Evolutionary conservation across 2,329 filamentous ascomycete genomes (phyloP).

Genomic region (Fusarium verrucosum): DNA sequence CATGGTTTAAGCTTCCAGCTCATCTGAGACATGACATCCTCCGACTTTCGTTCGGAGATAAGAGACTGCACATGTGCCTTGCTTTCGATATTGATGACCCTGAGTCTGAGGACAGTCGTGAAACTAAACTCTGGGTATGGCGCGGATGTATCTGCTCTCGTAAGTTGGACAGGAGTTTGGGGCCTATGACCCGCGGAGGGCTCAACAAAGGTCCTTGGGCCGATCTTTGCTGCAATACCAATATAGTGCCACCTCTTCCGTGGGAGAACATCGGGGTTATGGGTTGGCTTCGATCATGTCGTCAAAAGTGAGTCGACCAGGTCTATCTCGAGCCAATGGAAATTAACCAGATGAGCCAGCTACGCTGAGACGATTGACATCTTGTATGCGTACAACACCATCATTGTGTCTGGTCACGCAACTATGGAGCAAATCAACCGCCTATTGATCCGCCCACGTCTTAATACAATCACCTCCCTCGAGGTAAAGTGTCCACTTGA

Average conservation of each 20-base stretch:
- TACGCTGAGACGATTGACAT: conserved; percentile 12
- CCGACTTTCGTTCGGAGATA: not conserved
- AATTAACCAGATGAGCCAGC: not conserved
- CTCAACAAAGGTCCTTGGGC: not conserved
- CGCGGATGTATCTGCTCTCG: not conserved
- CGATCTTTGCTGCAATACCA: not conserved
- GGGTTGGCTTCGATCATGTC: conserved; percentile 4
- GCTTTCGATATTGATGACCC: not conserved
- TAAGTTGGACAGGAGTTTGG: not conserved
- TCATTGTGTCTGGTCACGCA: not conserved
- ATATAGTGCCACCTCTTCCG: not conserved
- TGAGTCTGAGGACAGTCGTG: not conserved
- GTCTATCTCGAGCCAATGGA: accelerated
- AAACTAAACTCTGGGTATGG: not conserved
- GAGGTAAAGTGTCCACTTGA: conserved; percentile 1
- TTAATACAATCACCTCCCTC: conserved; percentile 1
- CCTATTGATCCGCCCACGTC: not conserved
- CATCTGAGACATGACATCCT: conserved; percentile 2
- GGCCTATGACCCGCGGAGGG: not conserved
- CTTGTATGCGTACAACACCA: conserved; percentile 1
- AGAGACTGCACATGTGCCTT: not conserved
- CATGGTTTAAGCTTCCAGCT: not conserved
- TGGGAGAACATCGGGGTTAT: not conserved
- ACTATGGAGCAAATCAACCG: not conserved
- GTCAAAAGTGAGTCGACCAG: not conserved